Base-by-base conservation (phyloP, 2,329 filamentous ascomycete species). In the Boeremia exigua region DNA sequence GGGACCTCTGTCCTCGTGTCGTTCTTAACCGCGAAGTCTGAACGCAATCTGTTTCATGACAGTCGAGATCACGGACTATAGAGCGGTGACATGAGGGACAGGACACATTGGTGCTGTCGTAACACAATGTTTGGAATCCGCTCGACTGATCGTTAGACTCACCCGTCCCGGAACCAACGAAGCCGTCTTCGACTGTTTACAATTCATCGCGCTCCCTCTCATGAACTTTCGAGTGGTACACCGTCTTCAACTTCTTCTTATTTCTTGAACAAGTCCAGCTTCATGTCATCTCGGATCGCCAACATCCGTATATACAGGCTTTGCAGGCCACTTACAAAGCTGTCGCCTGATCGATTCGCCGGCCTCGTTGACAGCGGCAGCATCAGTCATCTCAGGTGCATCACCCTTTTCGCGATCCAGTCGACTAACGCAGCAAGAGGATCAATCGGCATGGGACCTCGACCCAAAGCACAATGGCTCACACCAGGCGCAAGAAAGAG, bases 401-500 rank as follows among this genome's bases (percentile, higher is more conserved):
- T 56, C 49, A 1, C 65, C 65, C 10, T 64, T 61, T 52, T 74
- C n/a, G n/a, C 71, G 5, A 74, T 70, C 72, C 70, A 73, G 3
- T 65, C 61, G 8, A 66, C 60, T 28, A 73, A 53, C 9, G 23
- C 43, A 6, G 63, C 56, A 2, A 74, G 43, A 8, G 63, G 50
- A 54, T 65, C 51, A 4, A 45, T 57, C 10, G 69, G 70, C 33
- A 60, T 51, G 48, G 61, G 57, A 1, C 71, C 69, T 1, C 37
- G 12, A 2, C 69, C 69, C 15, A 60, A 49, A 1, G 49, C 58
- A 48, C 69, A 72, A 47, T 73, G 71, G 23, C 55, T 59, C 1
- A 72, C 63, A 1, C 69, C 70, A 11, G 70, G 72, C 11, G 70
- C 72, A 14, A 70, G 58, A 33, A 75, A 74, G n/a, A 71, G 51